Percentiles rank a stretch among this genome's conserved stretches.
Conservation (phyloP, 2,329 filamentous ascomycete species). For the Penicillium nordicum region DNA sequence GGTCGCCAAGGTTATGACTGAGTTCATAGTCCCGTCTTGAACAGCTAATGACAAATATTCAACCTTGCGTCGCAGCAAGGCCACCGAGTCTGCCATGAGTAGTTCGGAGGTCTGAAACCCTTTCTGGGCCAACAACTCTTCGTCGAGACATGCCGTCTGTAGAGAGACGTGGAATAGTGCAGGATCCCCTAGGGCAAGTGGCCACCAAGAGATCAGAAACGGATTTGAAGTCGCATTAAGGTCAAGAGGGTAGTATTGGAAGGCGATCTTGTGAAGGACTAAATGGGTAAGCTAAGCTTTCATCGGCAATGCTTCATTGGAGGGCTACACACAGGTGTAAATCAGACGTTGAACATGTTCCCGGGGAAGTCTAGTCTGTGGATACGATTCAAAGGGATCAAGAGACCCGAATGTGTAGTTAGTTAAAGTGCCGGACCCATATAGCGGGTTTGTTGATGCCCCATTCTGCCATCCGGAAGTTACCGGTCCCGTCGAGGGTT, state of each 20-base stretch:
- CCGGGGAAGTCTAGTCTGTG: conserved; percentile 51
- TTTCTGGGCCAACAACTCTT: conserved; percentile 51
- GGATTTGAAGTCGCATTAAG: conserved; percentile 53
- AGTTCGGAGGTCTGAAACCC: conserved; percentile 55
- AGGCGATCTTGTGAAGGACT: conserved; percentile 58
- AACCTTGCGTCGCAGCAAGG: conserved; percentile 51
- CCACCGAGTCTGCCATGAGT: conserved; percentile 57
- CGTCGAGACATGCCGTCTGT: conserved; percentile 57
- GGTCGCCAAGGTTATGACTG: conserved; percentile 56
- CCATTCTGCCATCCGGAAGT: conserved; percentile 9
- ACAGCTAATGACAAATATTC: conserved; percentile 47
- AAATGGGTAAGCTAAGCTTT: conserved; percentile 15
- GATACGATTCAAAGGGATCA: conserved; percentile 58
- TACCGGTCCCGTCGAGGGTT: conserved; percentile 43
- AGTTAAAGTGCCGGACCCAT: conserved; percentile 15
- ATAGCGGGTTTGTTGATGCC: conserved; percentile 3
- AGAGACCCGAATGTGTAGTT: conserved; percentile 38
- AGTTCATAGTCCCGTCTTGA: conserved; percentile 56
- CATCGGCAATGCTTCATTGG: not conserved
- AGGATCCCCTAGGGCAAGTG: conserved; percentile 54
- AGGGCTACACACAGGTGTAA: conserved; percentile 48
- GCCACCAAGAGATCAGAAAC: conserved; percentile 60
- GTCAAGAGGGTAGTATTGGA: conserved; percentile 59
- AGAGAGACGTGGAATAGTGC: conserved; percentile 59
- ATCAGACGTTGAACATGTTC: conserved; percentile 55